phyloP scores from a whole-genome alignment of 2,329 filamentous ascomycete genomes.

The Eutypella sp. region DNA sequence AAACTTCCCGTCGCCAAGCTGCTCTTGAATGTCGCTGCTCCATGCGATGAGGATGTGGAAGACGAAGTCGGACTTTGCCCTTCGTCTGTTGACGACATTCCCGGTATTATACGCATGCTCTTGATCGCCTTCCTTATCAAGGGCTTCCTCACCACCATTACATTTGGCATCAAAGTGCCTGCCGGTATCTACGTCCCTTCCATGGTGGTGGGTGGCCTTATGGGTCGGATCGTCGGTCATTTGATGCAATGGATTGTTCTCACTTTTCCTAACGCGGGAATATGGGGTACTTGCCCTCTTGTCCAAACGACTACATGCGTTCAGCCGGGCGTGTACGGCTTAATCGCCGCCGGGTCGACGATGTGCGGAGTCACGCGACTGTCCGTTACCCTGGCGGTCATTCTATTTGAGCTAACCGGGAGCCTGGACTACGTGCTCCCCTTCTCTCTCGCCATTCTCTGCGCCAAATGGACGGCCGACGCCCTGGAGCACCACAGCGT shows the following conservation, averaged over 20 bases:
- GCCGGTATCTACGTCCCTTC: conserved; percentile 97
- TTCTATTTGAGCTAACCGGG: conserved; percentile 92
- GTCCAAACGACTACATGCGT: conserved; percentile 76
- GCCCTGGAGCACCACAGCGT: conserved; percentile 92
- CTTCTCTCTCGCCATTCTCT: conserved; percentile 85
- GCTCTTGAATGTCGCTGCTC: conserved; percentile 82
- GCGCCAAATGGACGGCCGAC: conserved; percentile 98
- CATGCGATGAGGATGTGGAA: conserved; percentile 66
- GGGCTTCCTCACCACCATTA: conserved; percentile 79
- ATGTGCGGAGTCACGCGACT: conserved; percentile 97
- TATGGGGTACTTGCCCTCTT: conserved; percentile 72
- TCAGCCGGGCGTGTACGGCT: conserved; percentile 91
- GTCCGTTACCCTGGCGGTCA: conserved; percentile 89
- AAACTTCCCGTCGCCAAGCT: conserved; percentile 87
- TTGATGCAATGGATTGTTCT: conserved; percentile 76
- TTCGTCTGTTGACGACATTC: conserved; percentile 66
- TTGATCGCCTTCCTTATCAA: conserved; percentile 83
- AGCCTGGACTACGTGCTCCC: conserved; percentile 93
- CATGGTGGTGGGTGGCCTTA: conserved; percentile 94
- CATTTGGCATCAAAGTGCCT: conserved; percentile 94
- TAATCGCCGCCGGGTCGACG: conserved; percentile 90
- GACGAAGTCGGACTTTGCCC: conserved; percentile 75
- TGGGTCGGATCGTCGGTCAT: conserved; percentile 86
- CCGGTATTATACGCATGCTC: conserved; percentile 66
- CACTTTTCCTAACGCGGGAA: conserved; percentile 61